A percentile compares a stretch with the other conserved stretches of the same genome.
Conservation (phyloP, 1,139 yeast genomes). For the Magnusiomyces magnusii region DNA sequence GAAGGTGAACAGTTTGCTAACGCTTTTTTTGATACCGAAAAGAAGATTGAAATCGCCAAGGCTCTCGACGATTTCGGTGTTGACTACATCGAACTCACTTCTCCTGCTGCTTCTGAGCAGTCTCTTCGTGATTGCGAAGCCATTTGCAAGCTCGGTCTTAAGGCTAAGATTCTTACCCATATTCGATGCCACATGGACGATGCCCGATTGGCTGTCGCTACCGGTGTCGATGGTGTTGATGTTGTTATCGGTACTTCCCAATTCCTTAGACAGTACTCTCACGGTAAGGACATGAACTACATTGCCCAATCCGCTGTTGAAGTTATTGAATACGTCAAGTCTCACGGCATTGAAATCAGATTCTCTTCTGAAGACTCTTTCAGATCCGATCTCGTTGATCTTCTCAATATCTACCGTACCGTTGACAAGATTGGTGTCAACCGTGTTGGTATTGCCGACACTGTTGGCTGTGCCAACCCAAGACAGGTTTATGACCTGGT, state of each 20-base stretch:
- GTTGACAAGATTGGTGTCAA: conserved; percentile 97
- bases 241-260: conserved; percentile 98
- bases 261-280: conserved; percentile 88
- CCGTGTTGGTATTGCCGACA: conserved; percentile 98
- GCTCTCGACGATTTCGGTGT: conserved; percentile 98
- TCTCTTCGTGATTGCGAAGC: conserved; percentile 93
- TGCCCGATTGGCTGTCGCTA: conserved; percentile 92
- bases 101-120: conserved; percentile 97
- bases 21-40: conserved; percentile 91
- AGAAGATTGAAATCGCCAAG: conserved; percentile 95
- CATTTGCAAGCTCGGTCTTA: conserved; percentile 91
- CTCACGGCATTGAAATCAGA: conserved; percentile 94
- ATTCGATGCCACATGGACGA: conserved; percentile 99
- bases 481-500: conserved; percentile 97
- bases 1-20: conserved; percentile 99
- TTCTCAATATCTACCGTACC: conserved; percentile 90
- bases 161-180: conserved; percentile 86
- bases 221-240: conserved; percentile 99
- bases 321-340: conserved; percentile 95
- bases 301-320: conserved; percentile 95
- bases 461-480: conserved; percentile 99
- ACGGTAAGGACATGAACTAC: conserved; percentile 98
- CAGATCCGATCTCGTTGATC: conserved; percentile 93
- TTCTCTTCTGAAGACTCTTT: conserved; percentile 97
- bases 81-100: conserved; percentile 93